Evolutionary conservation across 1,139 yeast genomes (phyloP).

Genomic region (Pichia sp.): DNA sequence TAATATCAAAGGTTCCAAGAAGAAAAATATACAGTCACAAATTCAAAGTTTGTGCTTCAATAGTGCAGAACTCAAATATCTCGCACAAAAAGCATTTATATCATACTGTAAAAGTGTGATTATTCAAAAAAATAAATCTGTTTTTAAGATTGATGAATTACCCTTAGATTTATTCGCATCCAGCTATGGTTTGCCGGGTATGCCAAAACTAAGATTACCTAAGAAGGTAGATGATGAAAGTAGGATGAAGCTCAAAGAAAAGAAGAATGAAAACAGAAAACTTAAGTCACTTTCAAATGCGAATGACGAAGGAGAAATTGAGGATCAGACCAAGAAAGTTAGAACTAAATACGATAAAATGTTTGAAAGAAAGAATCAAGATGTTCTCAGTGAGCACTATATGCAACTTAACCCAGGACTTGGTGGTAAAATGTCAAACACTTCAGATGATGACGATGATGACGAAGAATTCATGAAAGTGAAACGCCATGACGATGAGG

Average conservation of each 20-base stretch:
- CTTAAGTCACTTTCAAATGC: conserved; percentile 54
- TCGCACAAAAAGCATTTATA: conserved; percentile 93
- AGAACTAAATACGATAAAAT: conserved; percentile 91
- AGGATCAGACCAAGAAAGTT: conserved; percentile 41
- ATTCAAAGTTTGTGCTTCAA: conserved; percentile 87
- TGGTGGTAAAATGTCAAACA: conserved; percentile 33
- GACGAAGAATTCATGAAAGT: conserved; percentile 78
- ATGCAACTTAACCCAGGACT: conserved; percentile 56
- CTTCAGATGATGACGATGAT: conserved; percentile 49
- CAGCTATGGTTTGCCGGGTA: conserved; percentile 91
- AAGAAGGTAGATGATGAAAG: conserved; percentile 37
- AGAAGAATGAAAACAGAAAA: conserved; percentile 78
- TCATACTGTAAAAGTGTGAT: conserved; percentile 83
- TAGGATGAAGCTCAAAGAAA: conserved; percentile 51
- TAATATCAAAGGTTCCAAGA: conserved; percentile 71
- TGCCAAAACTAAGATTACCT: conserved; percentile 78
- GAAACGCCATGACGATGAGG: conserved; percentile 68
- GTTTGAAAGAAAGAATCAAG: conserved; percentile 94
- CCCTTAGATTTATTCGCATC: conserved; percentile 83
- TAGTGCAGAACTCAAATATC: conserved; percentile 84
- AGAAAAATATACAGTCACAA: conserved; percentile 76
- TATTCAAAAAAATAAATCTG: conserved; percentile 81
- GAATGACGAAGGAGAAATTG: conserved; percentile 63
- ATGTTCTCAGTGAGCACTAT: conserved; percentile 85
- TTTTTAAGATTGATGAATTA: conserved; percentile 69